Conservation (phyloP, 192 early-diverging fungal species). For the Rhizophagus clarus region DNA sequence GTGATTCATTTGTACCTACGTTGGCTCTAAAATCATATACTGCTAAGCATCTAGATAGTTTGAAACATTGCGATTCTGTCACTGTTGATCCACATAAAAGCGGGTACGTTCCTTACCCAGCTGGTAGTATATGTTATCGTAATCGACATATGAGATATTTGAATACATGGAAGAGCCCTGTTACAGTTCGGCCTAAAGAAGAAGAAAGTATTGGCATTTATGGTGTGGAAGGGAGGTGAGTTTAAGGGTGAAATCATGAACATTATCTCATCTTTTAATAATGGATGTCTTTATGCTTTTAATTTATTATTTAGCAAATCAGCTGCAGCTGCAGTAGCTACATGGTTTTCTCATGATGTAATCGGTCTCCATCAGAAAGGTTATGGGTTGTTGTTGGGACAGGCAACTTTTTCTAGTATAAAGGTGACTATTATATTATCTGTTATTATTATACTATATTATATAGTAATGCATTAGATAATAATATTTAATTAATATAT, state of each 20-base stretch:
- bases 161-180: background rate
- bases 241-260: background rate
- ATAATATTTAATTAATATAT: too few relatives aligned
- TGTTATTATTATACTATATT: too few relatives aligned
- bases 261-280: background rate
- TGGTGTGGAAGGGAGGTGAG: slow-evolving; percentile 8
- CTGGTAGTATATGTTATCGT: background rate
- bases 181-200: background rate
- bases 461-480: too few relatives aligned
- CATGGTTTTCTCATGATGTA: background rate
- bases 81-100: slow-evolving; percentile 5
- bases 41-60: background rate
- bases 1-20: background rate
- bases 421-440: background rate
- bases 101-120: background rate
- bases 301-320: background rate
- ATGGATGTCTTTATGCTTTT: background rate
- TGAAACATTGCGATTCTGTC: background rate
- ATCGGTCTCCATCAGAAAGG: slow-evolving; percentile 13
- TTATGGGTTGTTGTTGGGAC: background rate
- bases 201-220: background rate
- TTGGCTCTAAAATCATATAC: background rate
- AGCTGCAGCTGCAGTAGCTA: slow-evolving; percentile 2
- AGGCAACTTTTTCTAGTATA: background rate
- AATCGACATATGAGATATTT: slow-evolving; percentile 6